phyloP scores from a whole-genome alignment of 306 rosid genomes.

The Argentina anserina region DNA sequence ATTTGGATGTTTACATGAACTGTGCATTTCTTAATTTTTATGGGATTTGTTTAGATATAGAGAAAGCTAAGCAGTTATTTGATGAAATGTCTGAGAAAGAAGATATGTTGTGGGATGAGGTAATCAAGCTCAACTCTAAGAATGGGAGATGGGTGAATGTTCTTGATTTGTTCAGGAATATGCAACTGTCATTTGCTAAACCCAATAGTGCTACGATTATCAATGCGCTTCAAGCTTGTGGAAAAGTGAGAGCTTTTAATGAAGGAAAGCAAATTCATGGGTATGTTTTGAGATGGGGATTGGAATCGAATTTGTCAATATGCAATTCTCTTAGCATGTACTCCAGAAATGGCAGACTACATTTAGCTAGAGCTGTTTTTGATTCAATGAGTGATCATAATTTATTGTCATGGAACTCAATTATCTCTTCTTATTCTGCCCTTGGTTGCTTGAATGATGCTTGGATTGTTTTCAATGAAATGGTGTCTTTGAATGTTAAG shows the following conservation, averaged over 20 bases:
- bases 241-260: conserved; percentile 54
- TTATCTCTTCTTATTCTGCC: conserved; percentile 45
- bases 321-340: conserved; percentile 67
- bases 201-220: conserved; percentile 36
- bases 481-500: conserved; percentile 39
- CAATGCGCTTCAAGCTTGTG: conserved; percentile 65
- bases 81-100: conserved; percentile 42
- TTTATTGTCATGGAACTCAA: conserved; percentile 66
- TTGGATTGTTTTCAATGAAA: conserved; percentile 33
- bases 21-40: conserved; percentile 56
- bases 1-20: conserved; percentile 46
- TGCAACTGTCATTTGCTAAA: conserved; percentile 47
- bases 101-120: conserved; percentile 58
- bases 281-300: conserved; percentile 46
- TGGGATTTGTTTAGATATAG: conserved; percentile 49
- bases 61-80: conserved; percentile 49
- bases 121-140: conserved; percentile 52
- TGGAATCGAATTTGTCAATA: conserved; percentile 41
- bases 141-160: conserved; percentile 49
- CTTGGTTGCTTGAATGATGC: conserved; percentile 46
- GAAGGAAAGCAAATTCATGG: conserved; percentile 78
- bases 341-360: conserved; percentile 49
- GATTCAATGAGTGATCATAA: conserved; percentile 46
- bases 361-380: conserved; percentile 48
- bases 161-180: conserved; percentile 36